Evolutionary conservation across 139 green algal species (phyloP).

Genomic region (Zygnema cylindricum): DNA sequence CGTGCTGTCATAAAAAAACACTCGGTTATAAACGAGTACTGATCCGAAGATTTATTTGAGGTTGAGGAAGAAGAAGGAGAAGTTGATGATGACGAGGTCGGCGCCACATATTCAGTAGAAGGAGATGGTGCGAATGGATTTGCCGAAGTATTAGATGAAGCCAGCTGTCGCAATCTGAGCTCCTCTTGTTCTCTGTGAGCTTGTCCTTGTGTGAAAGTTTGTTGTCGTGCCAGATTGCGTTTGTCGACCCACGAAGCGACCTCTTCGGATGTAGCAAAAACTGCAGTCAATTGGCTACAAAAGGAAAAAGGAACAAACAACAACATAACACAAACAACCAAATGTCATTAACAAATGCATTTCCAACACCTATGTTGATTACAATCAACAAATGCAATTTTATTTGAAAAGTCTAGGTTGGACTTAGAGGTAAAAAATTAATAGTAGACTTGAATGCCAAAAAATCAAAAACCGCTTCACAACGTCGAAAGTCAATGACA

Average conservation of each 20-base stretch:
- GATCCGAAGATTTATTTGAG: not conserved
- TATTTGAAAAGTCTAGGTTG: too few species aligned
- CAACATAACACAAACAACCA: too few species aligned
- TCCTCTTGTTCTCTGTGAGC: constrained; percentile 28
- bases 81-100: not conserved
- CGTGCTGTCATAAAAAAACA: constrained; percentile 91
- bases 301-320: too few species aligned
- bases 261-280: constrained; percentile 61
- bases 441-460: not conserved
- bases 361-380: too few species aligned
- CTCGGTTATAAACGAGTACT: constrained; percentile 95
- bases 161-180: constrained; percentile 7
- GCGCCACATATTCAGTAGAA: not conserved
- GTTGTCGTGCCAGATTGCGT: constrained; percentile 52
- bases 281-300: constrained; percentile 58
- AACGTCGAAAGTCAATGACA: too few species aligned
- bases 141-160: not conserved
- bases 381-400: too few species aligned
- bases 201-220: constrained; percentile 37
- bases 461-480: too few species aligned
- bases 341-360: too few species aligned
- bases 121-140: constrained; percentile 11
- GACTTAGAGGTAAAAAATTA: not conserved
- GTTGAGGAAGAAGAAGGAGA: not conserved
- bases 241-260: constrained; percentile 65